Base-by-base conservation (phyloP, 1,284 basidiomycete genomes). In the Golubevia sp. region DNA sequence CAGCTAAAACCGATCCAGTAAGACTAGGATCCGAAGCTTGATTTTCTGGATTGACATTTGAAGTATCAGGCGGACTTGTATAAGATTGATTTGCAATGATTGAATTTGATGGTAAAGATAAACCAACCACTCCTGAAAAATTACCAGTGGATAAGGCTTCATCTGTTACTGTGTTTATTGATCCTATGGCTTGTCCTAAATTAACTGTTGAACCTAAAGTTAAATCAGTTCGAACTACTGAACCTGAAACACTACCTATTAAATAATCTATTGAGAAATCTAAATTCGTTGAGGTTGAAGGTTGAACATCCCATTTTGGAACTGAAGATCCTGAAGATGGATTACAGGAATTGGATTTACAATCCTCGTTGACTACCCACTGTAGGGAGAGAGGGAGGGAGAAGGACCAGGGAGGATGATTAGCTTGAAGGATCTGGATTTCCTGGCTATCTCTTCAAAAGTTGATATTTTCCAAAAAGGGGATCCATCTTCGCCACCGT, bases 41-140 rank as follows among this genome's bases (percentile, higher is more conserved):
- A 49, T 73, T 70, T 58, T 59, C 56, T 0, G 26, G 59, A 21
- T 68, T 65, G 3, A 67, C 64, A 56, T 69, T 72, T 4, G 4
- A 20, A 38, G 1, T 49, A 18, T 54, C 62, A 64, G 50, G 71
- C 68, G 34, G 8, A 34, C 59, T 61, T 54, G 49, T 68, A 67
- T 56, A 78, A 62, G 20, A 63, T 52, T 20, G 64, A 58, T n/a
- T 61, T 78, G 74, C 21, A 77, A 34, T 72, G 44, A 75, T 57
- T 55, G 66, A 69, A 63, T 71, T 70, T 55, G 66, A 62, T n/a
- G 76, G 75, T n/a, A 77, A 66, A 20, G 70, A 70, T 8, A 79
- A 52, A 30, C 76, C 76, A 25, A 79, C 55, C 56, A 77, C 60
- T 48, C 76, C 76, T 38, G 68, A 61, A 52, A 69, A 77, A 56